These are phyloP conservation scores for Botrytis tulipae DNA, from an alignment of 2,329 filamentous ascomycete genomes.

Conservation along the genomic window DNA sequence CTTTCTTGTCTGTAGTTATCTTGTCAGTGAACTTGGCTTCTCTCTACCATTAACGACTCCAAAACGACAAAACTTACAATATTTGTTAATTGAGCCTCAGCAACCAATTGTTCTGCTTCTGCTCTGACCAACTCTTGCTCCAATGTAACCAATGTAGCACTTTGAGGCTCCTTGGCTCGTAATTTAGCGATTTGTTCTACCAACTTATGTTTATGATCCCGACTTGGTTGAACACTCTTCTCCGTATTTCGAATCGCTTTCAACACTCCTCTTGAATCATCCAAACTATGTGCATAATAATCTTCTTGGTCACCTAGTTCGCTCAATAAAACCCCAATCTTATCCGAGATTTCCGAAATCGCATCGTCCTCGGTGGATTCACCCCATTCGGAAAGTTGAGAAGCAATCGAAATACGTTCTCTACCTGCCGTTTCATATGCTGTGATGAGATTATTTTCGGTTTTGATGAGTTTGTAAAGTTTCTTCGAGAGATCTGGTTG, in stretches of 20 bases:
- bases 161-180: conserved; percentile 89
- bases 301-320: conserved; percentile 96
- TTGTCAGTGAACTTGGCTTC: conserved; percentile 16
- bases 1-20: conserved; percentile 68
- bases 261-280: conserved; percentile 77
- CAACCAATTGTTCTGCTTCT: conserved; percentile 93
- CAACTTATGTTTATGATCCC: conserved; percentile 84
- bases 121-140: conserved; percentile 96
- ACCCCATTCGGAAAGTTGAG: conserved; percentile 94
- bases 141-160: conserved; percentile 73
- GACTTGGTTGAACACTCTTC: conserved; percentile 87
- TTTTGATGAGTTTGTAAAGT: conserved; percentile 91
- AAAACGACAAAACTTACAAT: conserved; percentile 59
- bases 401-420: conserved; percentile 80
- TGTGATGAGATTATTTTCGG: conserved; percentile 82
- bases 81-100: conserved; percentile 94
- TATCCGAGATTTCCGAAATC: conserved; percentile 88
- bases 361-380: conserved; percentile 86
- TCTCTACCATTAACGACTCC: not conserved
- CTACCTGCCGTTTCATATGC: conserved; percentile 82
- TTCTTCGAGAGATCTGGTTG: conserved; percentile 88
- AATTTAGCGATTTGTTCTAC: conserved; percentile 88
- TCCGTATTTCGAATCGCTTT: conserved; percentile 96
- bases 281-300: conserved; percentile 77
- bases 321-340: conserved; percentile 86